A percentile compares a stretch with the other conserved stretches of the same genome.
phyloP scores from a whole-genome alignment of 331 rosid genomes.

The Rhamnella rubrinervis region DNA sequence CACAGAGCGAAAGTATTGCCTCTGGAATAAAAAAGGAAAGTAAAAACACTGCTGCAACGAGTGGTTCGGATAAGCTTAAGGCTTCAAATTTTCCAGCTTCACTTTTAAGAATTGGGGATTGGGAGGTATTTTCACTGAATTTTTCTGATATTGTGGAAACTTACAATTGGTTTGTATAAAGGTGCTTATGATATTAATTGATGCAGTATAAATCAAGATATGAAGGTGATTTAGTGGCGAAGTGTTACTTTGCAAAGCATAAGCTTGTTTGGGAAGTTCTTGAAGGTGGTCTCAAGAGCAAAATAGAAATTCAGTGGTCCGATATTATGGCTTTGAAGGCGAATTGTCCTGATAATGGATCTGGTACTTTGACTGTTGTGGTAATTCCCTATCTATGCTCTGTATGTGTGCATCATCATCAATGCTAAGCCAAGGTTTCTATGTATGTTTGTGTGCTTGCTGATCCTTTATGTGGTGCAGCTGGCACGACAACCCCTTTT shows the following conservation, averaged over 20 bases:
- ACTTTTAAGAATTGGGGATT: slow-evolving; percentile 67
- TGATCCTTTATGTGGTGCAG: slow-evolving; percentile 44
- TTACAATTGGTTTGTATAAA: neutral
- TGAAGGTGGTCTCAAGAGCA: slow-evolving; percentile 86
- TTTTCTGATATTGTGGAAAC: neutral
- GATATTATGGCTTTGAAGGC: slow-evolving; percentile 76
- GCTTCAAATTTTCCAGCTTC: slow-evolving; percentile 93
- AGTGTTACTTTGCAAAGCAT: slow-evolving; percentile 93
- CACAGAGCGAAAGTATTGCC: slow-evolving; percentile 28
- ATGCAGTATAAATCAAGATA: slow-evolving; percentile 82
- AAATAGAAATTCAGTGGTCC: slow-evolving; percentile 93
- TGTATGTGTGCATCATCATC: neutral
- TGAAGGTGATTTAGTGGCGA: slow-evolving; percentile 94
- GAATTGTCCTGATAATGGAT: slow-evolving; percentile 74
- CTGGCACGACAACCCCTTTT: slow-evolving; percentile 85
- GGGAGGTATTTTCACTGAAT: slow-evolving; percentile 68
- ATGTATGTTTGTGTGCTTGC: neutral
- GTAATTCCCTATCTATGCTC: slow-evolving; percentile 35
- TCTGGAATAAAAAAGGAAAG: slow-evolving; percentile 42
- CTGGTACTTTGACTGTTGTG: slow-evolving; percentile 71
- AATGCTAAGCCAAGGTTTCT: neutral
- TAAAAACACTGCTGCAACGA: slow-evolving; percentile 31
- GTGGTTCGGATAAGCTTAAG: slow-evolving; percentile 65
- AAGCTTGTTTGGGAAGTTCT: slow-evolving; percentile 99
- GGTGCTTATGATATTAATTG: slow-evolving; percentile 11